These are phyloP conservation scores for Neurospora crassa DNA, from an alignment of 2,329 filamentous ascomycete genomes.

Conservation along the genomic window DNA sequence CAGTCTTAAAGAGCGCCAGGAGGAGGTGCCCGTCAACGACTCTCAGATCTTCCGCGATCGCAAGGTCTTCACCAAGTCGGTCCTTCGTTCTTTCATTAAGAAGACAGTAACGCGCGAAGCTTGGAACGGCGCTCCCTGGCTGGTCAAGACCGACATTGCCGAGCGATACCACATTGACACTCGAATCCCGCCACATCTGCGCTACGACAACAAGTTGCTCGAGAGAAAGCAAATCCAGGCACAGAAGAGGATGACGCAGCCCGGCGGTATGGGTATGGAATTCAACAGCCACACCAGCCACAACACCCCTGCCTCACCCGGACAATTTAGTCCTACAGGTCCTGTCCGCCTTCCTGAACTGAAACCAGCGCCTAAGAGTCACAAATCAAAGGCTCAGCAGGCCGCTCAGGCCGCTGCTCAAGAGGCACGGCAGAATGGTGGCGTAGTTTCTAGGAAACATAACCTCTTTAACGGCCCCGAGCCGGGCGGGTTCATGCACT, in stretches of 20 bases:
- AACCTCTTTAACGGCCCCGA: slow-evolving; percentile 26
- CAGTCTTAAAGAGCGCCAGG: slow-evolving; percentile 56
- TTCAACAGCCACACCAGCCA: background rate
- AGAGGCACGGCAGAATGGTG: slow-evolving; percentile 26
- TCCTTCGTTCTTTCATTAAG: slow-evolving; percentile 88
- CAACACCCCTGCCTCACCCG: slow-evolving; percentile 19
- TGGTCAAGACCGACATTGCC: slow-evolving; percentile 81
- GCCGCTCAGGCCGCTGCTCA: slow-evolving; percentile 21
- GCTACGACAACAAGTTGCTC: slow-evolving; percentile 68
- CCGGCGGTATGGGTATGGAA: slow-evolving; percentile 36
- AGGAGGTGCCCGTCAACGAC: slow-evolving; percentile 71
- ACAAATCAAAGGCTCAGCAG: slow-evolving; percentile 43
- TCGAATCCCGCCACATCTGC: slow-evolving; percentile 73
- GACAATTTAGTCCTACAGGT: slow-evolving; percentile 28
- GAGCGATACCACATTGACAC: slow-evolving; percentile 76
- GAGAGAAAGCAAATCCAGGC: slow-evolving; percentile 66
- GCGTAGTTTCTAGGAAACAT: slow-evolving; percentile 29
- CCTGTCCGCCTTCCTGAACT: slow-evolving; percentile 58
- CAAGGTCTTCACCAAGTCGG: slow-evolving; percentile 89
- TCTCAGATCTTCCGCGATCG: slow-evolving; percentile 77
- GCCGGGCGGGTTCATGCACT: slow-evolving; percentile 28
- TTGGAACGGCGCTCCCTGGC: slow-evolving; percentile 94
- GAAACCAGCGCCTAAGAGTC: slow-evolving; percentile 62
- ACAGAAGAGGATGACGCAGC: slow-evolving; percentile 48
- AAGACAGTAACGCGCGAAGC: slow-evolving; percentile 86